Conservation (phyloP, 2,329 filamentous ascomycete species). For the Lachnellula occidentalis region DNA sequence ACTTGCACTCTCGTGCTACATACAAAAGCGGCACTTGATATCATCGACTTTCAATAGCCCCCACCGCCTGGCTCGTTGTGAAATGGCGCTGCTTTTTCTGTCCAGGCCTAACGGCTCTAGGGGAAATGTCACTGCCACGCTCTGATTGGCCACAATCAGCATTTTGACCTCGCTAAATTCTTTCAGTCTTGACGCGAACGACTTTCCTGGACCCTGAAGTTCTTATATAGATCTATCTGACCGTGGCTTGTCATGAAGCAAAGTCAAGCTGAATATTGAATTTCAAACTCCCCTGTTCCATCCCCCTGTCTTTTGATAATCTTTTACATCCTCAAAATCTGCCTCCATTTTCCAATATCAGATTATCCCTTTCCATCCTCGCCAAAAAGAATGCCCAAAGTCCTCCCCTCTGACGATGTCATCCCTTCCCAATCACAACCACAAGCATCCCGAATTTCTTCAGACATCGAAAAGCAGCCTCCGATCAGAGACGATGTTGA, state of each 20-base stretch:
- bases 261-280: neutral
- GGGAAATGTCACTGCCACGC: slow-evolving; percentile 2
- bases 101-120: neutral
- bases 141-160: slow-evolving; percentile 18
- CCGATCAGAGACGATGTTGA: neutral
- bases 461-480: slow-evolving; percentile 8
- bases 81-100: neutral
- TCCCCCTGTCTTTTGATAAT: neutral
- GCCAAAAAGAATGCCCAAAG: neutral
- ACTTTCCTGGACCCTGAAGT: too few relatives aligned
- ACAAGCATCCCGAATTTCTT: neutral
- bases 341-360: neutral
- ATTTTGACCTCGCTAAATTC: slow-evolving; percentile 12
- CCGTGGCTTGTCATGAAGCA: neutral
- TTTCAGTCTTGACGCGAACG: neutral
- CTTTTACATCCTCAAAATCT: neutral
- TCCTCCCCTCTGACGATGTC: slow-evolving; percentile 7
- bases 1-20: too few relatives aligned
- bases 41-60: too few relatives aligned
- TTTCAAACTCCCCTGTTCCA: neutral
- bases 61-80: neutral
- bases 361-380: neutral
- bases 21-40: too few relatives aligned
- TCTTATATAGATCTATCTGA: neutral
- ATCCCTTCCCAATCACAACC: neutral